Conservation (phyloP, 2,329 filamentous ascomycete species). For the Rachicladosporium sp. region DNA sequence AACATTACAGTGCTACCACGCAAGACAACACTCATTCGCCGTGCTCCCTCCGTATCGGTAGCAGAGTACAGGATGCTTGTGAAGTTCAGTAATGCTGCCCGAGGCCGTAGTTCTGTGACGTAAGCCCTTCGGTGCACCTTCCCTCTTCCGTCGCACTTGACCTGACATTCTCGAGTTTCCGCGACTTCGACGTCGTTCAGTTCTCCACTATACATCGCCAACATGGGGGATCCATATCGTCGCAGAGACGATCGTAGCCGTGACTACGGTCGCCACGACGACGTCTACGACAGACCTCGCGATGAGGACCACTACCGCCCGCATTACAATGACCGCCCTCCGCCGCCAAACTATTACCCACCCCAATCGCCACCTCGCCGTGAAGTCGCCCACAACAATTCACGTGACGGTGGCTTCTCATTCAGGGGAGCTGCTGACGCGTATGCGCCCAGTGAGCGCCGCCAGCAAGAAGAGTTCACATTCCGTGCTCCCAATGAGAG, state of each 20-base stretch:
- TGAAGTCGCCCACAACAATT: neutral
- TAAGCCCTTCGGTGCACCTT: no score
- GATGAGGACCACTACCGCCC: constrained; percentile 3
- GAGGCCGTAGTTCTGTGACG: no score
- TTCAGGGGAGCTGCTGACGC: constrained; percentile 5
- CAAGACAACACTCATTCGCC: no score
- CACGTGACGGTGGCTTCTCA: constrained; percentile 1
- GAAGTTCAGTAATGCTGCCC: no score
- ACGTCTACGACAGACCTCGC: constrained; percentile 1
- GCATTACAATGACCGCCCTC: constrained; percentile 2
- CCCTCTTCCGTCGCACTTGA: no score
- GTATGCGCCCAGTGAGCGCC: constrained; percentile 1
- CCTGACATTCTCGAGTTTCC: no score
- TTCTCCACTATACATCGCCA: neutral
- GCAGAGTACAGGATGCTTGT: no score
- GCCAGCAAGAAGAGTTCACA: constrained; percentile 4
- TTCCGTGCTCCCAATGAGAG: constrained; percentile 3
- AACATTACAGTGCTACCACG: no score
- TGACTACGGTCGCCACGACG: constrained; percentile 1
- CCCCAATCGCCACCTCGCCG: neutral
- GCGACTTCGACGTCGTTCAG: no score
- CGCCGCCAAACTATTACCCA: constrained; percentile 1
- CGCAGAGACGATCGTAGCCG: constrained; percentile 1
- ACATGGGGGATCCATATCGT: constrained; percentile 1
- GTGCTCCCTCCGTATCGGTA: no score